Conservation (phyloP, 306 rosid species). For the Vicia villosa region DNA sequence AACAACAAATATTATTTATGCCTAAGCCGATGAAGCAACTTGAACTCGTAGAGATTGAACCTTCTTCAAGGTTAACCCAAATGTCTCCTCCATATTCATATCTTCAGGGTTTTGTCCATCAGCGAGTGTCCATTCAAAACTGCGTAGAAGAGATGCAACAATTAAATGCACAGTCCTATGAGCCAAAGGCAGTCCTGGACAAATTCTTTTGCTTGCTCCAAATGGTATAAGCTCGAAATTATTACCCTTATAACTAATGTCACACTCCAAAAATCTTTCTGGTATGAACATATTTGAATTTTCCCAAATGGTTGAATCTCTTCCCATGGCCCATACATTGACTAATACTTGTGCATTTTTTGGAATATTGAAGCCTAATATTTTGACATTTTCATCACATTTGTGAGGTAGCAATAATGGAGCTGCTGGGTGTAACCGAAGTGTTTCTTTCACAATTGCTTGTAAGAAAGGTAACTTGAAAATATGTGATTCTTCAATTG, state of each 20-base stretch:
- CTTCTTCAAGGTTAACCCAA: background rate
- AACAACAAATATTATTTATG: too few species aligned
- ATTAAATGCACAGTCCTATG: slow-evolving; percentile 4
- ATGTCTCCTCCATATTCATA: slow-evolving; percentile 11
- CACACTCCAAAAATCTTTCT: slow-evolving; percentile 30
- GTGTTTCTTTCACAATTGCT: background rate
- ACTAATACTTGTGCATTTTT: slow-evolving; percentile 36
- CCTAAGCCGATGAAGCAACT: background rate
- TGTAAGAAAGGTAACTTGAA: background rate
- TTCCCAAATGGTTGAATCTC: slow-evolving; percentile 41
- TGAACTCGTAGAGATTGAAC: slow-evolving; percentile 21
- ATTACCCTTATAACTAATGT: slow-evolving; percentile 27
- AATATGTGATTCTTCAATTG: slow-evolving; percentile 28
- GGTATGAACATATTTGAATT: slow-evolving; percentile 36
- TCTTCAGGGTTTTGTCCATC: slow-evolving; percentile 22
- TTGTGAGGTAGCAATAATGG: slow-evolving; percentile 39
- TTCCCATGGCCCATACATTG: slow-evolving; percentile 50
- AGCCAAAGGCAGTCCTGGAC: slow-evolving; percentile 45
- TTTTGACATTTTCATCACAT: background rate
- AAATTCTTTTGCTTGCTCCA: slow-evolving; percentile 50
- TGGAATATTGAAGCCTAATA: slow-evolving; percentile 31
- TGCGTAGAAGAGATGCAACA: slow-evolving; percentile 26
- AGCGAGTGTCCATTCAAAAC: slow-evolving; percentile 38
- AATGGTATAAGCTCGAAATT: slow-evolving; percentile 43
- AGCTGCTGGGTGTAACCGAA: background rate